phyloP scores from a whole-genome alignment of 2,329 filamentous ascomycete genomes.

The Pseudogymnoascus verrucosus region DNA sequence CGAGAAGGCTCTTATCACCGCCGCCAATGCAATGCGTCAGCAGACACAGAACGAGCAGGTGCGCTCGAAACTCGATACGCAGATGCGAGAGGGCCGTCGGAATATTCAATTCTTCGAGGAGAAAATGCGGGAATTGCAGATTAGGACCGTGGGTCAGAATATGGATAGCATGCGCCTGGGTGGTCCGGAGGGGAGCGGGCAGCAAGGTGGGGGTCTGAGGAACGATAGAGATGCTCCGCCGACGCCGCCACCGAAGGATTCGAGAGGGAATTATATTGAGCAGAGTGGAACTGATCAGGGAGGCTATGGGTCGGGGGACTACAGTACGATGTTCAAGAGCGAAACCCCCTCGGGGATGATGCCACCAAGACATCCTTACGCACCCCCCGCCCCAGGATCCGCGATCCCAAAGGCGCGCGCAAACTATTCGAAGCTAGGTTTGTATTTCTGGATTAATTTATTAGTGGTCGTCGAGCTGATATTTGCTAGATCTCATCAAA shows the following conservation, averaged over 20 bases:
- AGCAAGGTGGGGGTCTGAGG: conserved; percentile 36
- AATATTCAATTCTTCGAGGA: conserved; percentile 96
- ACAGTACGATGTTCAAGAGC: conserved; percentile 39
- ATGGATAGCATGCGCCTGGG: conserved; percentile 59
- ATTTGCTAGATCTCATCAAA: conserved; percentile 81
- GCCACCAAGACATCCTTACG: conserved; percentile 73
- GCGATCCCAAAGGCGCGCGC: conserved; percentile 67
- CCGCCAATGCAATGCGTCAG: conserved; percentile 88
- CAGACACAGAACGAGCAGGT: conserved; percentile 92
- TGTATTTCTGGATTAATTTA: conserved; percentile 25
- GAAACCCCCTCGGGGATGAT: conserved; percentile 50
- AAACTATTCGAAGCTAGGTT: conserved; percentile 95
- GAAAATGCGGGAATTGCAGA: conserved; percentile 77
- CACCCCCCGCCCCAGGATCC: conserved; percentile 62
- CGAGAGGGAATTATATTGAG: conserved; percentile 37
- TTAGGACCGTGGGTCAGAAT: conserved; percentile 64
- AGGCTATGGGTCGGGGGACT: conserved; percentile 54
- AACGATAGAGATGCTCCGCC: conserved; percentile 43
- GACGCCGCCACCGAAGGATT: conserved; percentile 68
- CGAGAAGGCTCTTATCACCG: conserved; percentile 90
- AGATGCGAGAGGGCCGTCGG: conserved; percentile 86
- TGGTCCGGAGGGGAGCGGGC: conserved; percentile 35
- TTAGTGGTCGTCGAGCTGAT: conserved; percentile 15
- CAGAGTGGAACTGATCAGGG: conserved; percentile 43
- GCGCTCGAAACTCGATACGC: conserved; percentile 80